Percentiles rank a stretch among this genome's conserved stretches.
Conservation (phyloP, 2,329 filamentous ascomycete species). For the Thelonectria discophora region DNA sequence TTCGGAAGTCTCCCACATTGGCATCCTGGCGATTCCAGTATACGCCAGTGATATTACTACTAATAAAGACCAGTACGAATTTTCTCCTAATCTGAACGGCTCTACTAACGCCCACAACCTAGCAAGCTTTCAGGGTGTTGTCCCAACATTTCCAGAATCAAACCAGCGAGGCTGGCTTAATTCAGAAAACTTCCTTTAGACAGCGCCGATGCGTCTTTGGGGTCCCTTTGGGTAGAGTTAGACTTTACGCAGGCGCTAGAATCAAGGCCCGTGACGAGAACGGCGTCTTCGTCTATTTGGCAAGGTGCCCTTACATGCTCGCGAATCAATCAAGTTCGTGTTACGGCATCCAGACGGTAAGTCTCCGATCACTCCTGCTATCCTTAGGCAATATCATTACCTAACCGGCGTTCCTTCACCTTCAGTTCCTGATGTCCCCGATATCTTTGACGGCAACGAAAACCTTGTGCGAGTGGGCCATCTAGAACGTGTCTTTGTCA, state of each 20-base stretch:
- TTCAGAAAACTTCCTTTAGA: no score
- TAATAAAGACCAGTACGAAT: constrained; percentile 18
- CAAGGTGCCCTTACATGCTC: background rate
- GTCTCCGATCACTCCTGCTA: background rate
- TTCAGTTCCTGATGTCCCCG: background rate
- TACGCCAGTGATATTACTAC: constrained; percentile 18
- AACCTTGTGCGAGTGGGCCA: background rate
- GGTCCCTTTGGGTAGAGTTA: background rate
- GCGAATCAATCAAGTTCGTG: no score
- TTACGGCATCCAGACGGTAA: no score
- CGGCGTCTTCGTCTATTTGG: background rate
- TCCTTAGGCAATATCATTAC: background rate
- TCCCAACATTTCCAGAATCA: background rate
- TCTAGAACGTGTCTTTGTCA: background rate
- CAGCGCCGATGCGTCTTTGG: background rate
- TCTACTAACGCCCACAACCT: no score
- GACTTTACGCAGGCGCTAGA: background rate
- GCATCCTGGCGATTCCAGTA: constrained; percentile 19
- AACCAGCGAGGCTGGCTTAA: background rate
- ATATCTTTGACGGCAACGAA: background rate
- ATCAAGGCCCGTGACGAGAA: background rate
- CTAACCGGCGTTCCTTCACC: background rate
- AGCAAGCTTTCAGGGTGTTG: background rate
- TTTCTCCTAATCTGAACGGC: background rate
- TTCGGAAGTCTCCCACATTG: constrained; percentile 21